Evolutionary conservation across 495 filamentous ascomycete species (phyloP), one percentile per base, ranked within the genome.

Genomic region (Xylaria acuta): DNA sequence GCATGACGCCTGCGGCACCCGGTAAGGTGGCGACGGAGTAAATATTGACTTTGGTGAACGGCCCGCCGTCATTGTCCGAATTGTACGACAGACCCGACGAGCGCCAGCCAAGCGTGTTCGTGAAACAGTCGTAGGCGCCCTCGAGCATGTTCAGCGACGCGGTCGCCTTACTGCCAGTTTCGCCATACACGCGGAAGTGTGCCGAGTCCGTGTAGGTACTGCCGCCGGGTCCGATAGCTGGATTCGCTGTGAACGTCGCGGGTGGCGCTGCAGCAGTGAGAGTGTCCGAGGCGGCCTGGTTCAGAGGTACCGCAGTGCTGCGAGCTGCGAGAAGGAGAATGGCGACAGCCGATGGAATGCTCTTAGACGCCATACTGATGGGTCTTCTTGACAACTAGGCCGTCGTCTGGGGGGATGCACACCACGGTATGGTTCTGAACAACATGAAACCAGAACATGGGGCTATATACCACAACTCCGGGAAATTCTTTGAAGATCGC

Each of bases 111-210:
- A 83, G 67, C 27, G 75, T 74, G 30, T 74, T 72, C 32, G 81
- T 76, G 68, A 81, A 81, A 69, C 81, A 83, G 18, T 74, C 45
- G 64, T 83, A 78, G 16, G 79, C 81, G 0, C 78, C 80, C 70
- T 83, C 81, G 27, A 83, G 77, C 45, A 73, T 69, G 54, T 75
- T 73, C 34, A 81, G 74, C 38, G 79, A 71, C 3, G 66, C 40
- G 56, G 73, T 73, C 22, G 79, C 79, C 36, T 70, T 53, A n/a
- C 74, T 58, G 22, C 77, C 71, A n/a, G 22, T 69, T 0, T 70
- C 72, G 34, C 70, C 69, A 67, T 82, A 83, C n/a, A 82, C 66
- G 41, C 81, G 81, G 71, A 83, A 83, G 69, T 83, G 81, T 3
- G 81, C 72, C 5, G 77, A 82, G 74, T 83, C 81, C 53, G 77